phyloP scores from a whole-genome alignment of 805 yeast species.

The Candida takata region DNA sequence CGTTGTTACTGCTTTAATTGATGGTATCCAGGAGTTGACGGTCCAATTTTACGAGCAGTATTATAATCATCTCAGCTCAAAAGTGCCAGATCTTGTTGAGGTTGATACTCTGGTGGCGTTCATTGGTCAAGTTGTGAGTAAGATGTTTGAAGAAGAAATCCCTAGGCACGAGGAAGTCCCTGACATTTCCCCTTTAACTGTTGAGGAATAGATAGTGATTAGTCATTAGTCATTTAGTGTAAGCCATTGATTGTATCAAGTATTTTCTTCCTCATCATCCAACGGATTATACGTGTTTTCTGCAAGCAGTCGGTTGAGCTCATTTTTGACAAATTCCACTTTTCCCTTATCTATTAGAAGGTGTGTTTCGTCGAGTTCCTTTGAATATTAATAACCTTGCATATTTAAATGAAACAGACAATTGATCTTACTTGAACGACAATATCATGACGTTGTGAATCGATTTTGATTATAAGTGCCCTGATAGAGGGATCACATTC shows the following conservation, averaged over 20 bases:
- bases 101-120: slow-evolving; percentile 52
- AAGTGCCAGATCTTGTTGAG: slow-evolving; percentile 37
- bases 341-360: slow-evolving; percentile 71
- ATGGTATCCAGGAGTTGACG: slow-evolving; percentile 59
- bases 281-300: slow-evolving; percentile 81
- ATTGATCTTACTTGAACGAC: slow-evolving; percentile 36
- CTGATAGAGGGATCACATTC: slow-evolving; percentile 88
- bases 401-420: too few species aligned
- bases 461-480: slow-evolving; percentile 80
- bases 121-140: slow-evolving; percentile 31
- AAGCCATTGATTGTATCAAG: not conserved
- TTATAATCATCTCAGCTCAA: slow-evolving; percentile 26
- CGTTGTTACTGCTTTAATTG: slow-evolving; percentile 45
- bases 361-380: slow-evolving; percentile 90
- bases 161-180: too few species aligned
- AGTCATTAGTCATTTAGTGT: too few species aligned
- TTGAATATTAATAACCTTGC: too few species aligned
- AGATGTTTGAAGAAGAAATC: slow-evolving; percentile 22
- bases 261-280: slow-evolving; percentile 52
- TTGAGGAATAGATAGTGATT: too few species aligned
- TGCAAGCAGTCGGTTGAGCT: slow-evolving; percentile 67
- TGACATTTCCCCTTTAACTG: too few species aligned
- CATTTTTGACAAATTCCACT: slow-evolving; percentile 68
- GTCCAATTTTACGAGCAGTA: slow-evolving; percentile 50
- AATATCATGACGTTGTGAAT: slow-evolving; percentile 67